These are phyloP conservation scores for Talaromyces sp. DNA, from an alignment of 2,329 filamentous ascomycete genomes.

Conservation along the genomic window DNA sequence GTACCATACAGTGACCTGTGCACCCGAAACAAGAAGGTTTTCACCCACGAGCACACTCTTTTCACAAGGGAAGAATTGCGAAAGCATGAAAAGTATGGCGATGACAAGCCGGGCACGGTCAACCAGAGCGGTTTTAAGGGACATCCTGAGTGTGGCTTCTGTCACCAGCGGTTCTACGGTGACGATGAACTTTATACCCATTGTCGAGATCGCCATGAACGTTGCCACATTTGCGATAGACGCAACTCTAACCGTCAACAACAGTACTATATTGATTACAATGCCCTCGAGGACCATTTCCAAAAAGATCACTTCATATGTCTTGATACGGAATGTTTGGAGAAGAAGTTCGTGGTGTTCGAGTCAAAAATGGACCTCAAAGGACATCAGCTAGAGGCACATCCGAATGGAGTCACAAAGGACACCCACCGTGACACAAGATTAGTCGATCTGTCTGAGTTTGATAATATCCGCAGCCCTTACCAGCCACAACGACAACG, in stretches of 20 bases:
- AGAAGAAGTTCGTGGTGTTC: constrained; percentile 98
- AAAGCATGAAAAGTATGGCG: constrained; percentile 85
- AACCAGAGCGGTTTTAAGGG: constrained; percentile 97
- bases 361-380: constrained; percentile 93
- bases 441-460: constrained; percentile 81
- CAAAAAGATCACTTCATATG: constrained; percentile 85
- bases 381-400: constrained; percentile 83
- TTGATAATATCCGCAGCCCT: constrained; percentile 75
- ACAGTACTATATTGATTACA: constrained; percentile 90
- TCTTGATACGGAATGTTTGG: constrained; percentile 80
- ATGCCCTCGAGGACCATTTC: constrained; percentile 84
- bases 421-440: constrained; percentile 81
- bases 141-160: constrained; percentile 93
- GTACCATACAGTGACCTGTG: constrained; percentile 68
- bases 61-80: constrained; percentile 80
- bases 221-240: constrained; percentile 91
- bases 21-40: constrained; percentile 93
- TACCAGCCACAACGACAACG: constrained; percentile 67
- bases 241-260: constrained; percentile 65
- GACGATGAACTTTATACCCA: constrained; percentile 94
- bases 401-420: constrained; percentile 79
- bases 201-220: constrained; percentile 90
- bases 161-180: constrained; percentile 88
- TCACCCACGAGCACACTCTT: constrained; percentile 95
- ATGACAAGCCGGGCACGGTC: constrained; percentile 83